Percentiles rank a stretch among this genome's conserved stretches.
phyloP scores from a whole-genome alignment of 2,329 filamentous ascomycete genomes.

The Hypoxylon rubiginosum region DNA sequence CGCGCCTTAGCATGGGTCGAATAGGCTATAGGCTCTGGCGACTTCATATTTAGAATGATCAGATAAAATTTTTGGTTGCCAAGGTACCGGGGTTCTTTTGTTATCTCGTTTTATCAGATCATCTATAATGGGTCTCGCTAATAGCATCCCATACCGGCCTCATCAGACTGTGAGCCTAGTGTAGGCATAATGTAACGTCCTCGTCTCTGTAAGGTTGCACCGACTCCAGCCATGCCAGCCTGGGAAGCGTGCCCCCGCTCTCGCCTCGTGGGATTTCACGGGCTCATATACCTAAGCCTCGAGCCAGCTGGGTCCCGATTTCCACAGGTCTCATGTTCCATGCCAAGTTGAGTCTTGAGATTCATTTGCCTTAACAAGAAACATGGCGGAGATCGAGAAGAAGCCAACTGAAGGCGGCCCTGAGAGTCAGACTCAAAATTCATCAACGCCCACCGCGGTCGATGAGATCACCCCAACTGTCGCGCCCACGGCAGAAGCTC shows the following conservation, averaged over 20 bases:
- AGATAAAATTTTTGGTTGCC: conserved; percentile 16
- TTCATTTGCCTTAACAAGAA: not conserved
- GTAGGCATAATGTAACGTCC: conserved; percentile 8
- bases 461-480: conserved; percentile 13
- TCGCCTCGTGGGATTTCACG: not conserved
- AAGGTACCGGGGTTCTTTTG: conserved; percentile 2
- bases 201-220: not conserved
- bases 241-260: conserved; percentile 6
- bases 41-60: not conserved
- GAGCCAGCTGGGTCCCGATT: conserved; percentile 5
- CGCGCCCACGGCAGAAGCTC: not conserved
- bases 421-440: not conserved
- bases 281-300: not conserved
- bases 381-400: conserved; percentile 6
- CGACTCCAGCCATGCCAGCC: not conserved
- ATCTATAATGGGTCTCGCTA: conserved; percentile 8
- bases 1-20: not conserved
- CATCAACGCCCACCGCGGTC: not conserved
- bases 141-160: not conserved
- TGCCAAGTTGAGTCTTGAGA: too few species aligned
- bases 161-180: conserved; percentile 4
- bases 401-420: not conserved
- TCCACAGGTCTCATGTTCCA: not conserved
- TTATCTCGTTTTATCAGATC: conserved; percentile 25
- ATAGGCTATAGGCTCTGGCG: not conserved